Base-by-base conservation (phyloP, 2,329 filamentous ascomycete species). In the Geoglossum cookeanum region DNA sequence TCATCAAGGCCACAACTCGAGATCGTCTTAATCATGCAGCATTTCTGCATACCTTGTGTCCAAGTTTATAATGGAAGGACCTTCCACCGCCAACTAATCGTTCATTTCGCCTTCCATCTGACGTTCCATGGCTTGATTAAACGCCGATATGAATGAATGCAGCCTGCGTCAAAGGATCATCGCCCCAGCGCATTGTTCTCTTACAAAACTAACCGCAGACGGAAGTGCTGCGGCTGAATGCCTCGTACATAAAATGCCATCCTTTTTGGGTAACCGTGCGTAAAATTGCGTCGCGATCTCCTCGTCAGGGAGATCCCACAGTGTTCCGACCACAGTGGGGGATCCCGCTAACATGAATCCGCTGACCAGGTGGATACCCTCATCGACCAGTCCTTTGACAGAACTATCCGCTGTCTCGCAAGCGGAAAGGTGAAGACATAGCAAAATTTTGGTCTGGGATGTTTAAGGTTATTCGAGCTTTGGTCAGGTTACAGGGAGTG, bases 381-480 rank as follows among this genome's bases (percentile, higher is more conserved):
- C 3, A 47, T 47, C 44, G 22, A 47, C 15, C 3, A 47, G 44
- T 47, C 44, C 44, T 47, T 47, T 47, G 44, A 47, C 22, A 27
- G 44, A 7, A 47, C 44, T 47, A 3, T 47, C 44, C 44, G 44
- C 44, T 27, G 3, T 47, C 44, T 27, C 3, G 44, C 44, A 47
- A 47, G 44, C 44, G 3, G 44, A 47, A 47, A 47, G 44, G 15
- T 47, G 56, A 57, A 27, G 65, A 68, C 33, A 66, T 67, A 17
- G 60, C 64, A n/a, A 62, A 60, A 6, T 66, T 70, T 48, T 70
- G 67, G 68, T 59, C 63, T 45, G 57, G 55, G 13, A 8, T 69
- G 2, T 66, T 70, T 49, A 54, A 60, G 4, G 35, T 68, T 9
- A 62, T 63, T n/a, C 60, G 64, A 22, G 68, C 61, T 9, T 56